Percentiles rank a stretch among this genome's conserved stretches.
phyloP scores from a whole-genome alignment of 805 yeast genomes.

The Torulaspora franciscae region DNA sequence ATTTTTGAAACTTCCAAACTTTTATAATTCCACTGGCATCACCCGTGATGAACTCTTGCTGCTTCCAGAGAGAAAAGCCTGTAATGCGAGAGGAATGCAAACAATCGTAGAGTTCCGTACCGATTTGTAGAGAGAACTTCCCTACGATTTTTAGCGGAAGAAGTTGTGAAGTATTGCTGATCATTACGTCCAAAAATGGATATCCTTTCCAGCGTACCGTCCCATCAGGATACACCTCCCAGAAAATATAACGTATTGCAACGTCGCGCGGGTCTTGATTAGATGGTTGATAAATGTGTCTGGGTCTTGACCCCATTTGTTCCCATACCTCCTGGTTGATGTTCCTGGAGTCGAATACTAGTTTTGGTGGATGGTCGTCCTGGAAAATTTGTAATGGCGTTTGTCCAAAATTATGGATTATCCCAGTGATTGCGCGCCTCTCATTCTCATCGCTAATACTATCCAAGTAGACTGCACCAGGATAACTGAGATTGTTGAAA shows the following conservation, averaged over 20 bases:
- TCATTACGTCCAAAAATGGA: constrained; percentile 13
- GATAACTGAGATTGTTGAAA: constrained; percentile 78
- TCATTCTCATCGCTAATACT: constrained; percentile 68
- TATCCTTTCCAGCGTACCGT: constrained; percentile 14
- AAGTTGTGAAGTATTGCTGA: constrained; percentile 1
- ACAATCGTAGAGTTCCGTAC: constrained; percentile 25
- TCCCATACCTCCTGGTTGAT: constrained; percentile 9
- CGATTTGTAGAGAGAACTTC: constrained; percentile 10
- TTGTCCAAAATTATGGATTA: constrained; percentile 88
- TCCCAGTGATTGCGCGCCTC: constrained; percentile 70
- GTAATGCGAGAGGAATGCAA: constrained; percentile 34
- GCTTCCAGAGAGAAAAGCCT: constrained; percentile 25
- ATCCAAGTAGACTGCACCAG: constrained; percentile 77
- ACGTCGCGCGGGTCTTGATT: neutral
- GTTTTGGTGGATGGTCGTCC: constrained; percentile 58
- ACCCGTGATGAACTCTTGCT: constrained; percentile 34
- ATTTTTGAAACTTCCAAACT: constrained; percentile 42
- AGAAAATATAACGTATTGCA: constrained; percentile 7
- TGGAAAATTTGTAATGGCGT: constrained; percentile 72
- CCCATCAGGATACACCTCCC: constrained; percentile 9
- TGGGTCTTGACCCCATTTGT: constrained; percentile 4
- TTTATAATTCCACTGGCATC: constrained; percentile 57
- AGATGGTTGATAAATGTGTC: constrained; percentile 2
- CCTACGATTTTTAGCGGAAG: constrained; percentile 5
- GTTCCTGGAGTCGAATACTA: constrained; percentile 1